Evolutionary conservation across 1,284 basidiomycete species (phyloP).

Genomic region (Puccinia coronata): DNA sequence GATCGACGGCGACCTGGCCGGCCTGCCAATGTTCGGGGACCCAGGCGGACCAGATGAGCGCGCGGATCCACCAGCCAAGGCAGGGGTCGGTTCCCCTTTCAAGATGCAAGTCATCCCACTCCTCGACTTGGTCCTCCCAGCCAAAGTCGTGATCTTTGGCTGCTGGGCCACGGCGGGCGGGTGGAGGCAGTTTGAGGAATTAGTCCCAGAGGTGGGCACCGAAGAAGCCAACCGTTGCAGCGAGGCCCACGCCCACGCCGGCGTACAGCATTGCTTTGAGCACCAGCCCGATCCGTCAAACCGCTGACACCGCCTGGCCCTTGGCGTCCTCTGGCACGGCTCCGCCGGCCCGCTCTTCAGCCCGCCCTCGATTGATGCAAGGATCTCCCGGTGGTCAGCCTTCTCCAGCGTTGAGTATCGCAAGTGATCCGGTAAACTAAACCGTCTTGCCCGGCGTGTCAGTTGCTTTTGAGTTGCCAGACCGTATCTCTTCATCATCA

Average conservation of each 20-base stretch:
- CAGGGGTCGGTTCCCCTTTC: slow-evolving; percentile 55
- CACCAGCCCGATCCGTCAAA: slow-evolving; percentile 25
- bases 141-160: slow-evolving; percentile 49
- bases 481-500: neutral
- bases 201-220: slow-evolving; percentile 55
- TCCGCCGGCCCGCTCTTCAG: slow-evolving; percentile 8
- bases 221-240: slow-evolving; percentile 49
- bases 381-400: neutral
- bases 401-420: too few relatives aligned
- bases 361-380: slow-evolving; percentile 30
- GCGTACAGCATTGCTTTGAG: slow-evolving; percentile 1
- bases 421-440: neutral
- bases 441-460: neutral
- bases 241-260: slow-evolving; percentile 52
- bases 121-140: slow-evolving; percentile 53
- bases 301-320: slow-evolving; percentile 30
- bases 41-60: slow-evolving; percentile 54
- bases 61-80: slow-evolving; percentile 52
- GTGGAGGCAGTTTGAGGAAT: slow-evolving; percentile 49
- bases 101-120: slow-evolving; percentile 53
- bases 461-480: neutral
- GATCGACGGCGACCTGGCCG: slow-evolving; percentile 31
- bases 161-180: neutral
- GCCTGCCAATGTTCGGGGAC: slow-evolving; percentile 52
- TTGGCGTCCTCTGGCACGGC: slow-evolving; percentile 28